A percentile compares a stretch with the other conserved stretches of the same genome.
Evolutionary conservation across 495 filamentous ascomycete species (phyloP).

Genomic region (Geopyxis carbonaria): DNA sequence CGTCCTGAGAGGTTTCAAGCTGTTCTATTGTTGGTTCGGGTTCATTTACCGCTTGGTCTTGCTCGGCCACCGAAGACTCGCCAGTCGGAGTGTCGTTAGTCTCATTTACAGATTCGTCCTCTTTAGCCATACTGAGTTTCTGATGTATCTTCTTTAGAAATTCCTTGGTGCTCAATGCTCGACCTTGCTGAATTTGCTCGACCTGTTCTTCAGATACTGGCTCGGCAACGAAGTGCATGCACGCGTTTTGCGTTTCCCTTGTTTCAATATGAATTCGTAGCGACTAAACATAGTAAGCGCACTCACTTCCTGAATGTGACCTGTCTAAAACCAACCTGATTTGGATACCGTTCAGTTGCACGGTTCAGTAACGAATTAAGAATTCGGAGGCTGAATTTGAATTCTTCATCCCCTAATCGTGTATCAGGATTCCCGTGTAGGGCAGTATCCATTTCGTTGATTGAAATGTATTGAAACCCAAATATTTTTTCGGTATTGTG

Average conservation of each 20-base stretch:
- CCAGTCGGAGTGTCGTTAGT: no score
- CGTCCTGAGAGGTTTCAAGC: constrained; percentile 6
- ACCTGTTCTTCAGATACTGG: constrained; percentile 60
- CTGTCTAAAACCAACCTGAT: constrained; percentile 28
- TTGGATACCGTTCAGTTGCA: constrained; percentile 53
- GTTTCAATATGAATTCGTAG: constrained; percentile 81
- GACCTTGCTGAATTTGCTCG: constrained; percentile 50
- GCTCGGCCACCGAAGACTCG: no score
- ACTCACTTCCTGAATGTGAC: no score
- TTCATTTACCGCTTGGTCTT: constrained; percentile 9
- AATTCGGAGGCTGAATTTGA: constrained; percentile 57
- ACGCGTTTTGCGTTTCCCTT: constrained; percentile 37
- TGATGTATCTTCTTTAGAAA: constrained; percentile 16
- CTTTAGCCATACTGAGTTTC: neutral
- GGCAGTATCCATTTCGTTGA: constrained; percentile 70
- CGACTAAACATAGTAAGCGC: constrained; percentile 33
- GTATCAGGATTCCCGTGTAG: constrained; percentile 38
- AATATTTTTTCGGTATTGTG: constrained; percentile 94
- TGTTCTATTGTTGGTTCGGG: constrained; percentile 3
- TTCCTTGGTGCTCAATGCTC: constrained; percentile 18
- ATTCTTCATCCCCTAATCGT: constrained; percentile 68
- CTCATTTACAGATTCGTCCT: no score
- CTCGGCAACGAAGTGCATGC: constrained; percentile 81
- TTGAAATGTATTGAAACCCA: constrained; percentile 84
- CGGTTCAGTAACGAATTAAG: constrained; percentile 62